Conservation (phyloP, 129 eudicot genomes). For the Glebionis coronaria region DNA sequence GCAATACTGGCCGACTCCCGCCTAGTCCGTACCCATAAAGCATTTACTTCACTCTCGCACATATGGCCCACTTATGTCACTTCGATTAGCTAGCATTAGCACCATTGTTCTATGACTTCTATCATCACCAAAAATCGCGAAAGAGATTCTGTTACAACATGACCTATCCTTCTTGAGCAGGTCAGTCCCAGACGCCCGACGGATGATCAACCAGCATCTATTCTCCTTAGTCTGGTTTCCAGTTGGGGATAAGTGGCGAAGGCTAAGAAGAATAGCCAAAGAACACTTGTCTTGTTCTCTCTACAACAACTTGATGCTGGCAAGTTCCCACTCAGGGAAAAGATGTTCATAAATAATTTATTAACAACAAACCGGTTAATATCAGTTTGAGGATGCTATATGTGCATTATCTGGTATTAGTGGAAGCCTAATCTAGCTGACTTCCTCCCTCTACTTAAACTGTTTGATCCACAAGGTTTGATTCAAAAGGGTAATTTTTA, state of each 20-base stretch:
- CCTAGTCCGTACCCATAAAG: conserved; percentile 42
- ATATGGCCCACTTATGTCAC: conserved; percentile 29
- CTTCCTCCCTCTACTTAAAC: conserved; percentile 23
- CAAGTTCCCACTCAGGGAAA: background rate
- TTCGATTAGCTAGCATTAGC: background rate
- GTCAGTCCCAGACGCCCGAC: background rate
- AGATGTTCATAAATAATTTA: background rate
- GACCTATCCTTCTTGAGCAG: conserved; percentile 11
- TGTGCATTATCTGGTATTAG: background rate
- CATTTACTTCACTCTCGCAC: conserved; percentile 41
- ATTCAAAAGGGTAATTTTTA: background rate
- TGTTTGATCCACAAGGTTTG: conserved; percentile 13
- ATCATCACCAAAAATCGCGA: background rate
- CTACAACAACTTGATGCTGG: conserved; percentile 3
- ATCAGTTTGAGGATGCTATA: conserved; percentile 14
- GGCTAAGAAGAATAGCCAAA: conserved; percentile 7
- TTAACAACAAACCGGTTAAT: background rate
- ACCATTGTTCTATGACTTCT: background rate
- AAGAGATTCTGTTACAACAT: background rate
- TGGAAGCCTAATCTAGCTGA: conserved; percentile 18
- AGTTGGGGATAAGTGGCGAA: background rate
- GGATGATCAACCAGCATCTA: conserved; percentile 1
- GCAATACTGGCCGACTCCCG: conserved; percentile 18
- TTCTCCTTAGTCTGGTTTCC: no score
- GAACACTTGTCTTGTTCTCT: conserved; percentile 7